Evolutionary conservation across 768 basidiomycete species (phyloP), one percentile per base, ranked within the genome.

Genomic region (Mrakia blollopis): DNA sequence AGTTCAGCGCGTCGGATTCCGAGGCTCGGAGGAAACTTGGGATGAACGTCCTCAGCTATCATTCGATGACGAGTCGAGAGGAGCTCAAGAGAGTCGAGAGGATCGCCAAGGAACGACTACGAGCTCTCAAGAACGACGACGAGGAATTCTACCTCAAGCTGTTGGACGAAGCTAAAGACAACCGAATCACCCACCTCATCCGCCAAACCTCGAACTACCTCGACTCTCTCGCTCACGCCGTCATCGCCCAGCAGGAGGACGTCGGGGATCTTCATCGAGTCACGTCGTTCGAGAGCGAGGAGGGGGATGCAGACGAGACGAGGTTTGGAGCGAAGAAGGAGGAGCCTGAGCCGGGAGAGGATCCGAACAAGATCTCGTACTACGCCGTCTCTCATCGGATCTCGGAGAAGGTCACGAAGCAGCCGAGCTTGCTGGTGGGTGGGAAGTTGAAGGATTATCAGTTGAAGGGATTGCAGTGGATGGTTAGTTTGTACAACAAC

Each of bases 81-180:
- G 97, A 99, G 84, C 93, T 95, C 88, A 94, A 94, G 83, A 89
- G 96, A 35, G 92, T 99, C 80, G 97, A 98, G 85, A 87, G 94
- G 74, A 89, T 99, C 62, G 90, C 92, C 63, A 98, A 98, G 86
- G 97, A 98, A 84, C 94, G 95, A 92, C 86, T 99, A 79, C 94
- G 92, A 86, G 97, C 96, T 14, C 89, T 98, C 80, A 94, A 96
- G 85, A 92, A 92, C 39, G 95, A 98, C 82, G 96, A 99, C 85
- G 97, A 99, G 86, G 97, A 98, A 84, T 95, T 93, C n/a, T 99
- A 99, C 84, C 91, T 98, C 89, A 94, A 94, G 82, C 91, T 99
- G 81, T 93, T 99, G 81, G 97, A 98, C 84, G 97, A 94, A 25
- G 96, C 96, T 77, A 99, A 99, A 83, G 97, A 99, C 81, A 97